A percentile compares a stretch with the other conserved stretches of the same genome.
These are phyloP conservation scores for Fusarium nelsonii DNA, from an alignment of 2,329 filamentous ascomycete species.

Conservation along the genomic window DNA sequence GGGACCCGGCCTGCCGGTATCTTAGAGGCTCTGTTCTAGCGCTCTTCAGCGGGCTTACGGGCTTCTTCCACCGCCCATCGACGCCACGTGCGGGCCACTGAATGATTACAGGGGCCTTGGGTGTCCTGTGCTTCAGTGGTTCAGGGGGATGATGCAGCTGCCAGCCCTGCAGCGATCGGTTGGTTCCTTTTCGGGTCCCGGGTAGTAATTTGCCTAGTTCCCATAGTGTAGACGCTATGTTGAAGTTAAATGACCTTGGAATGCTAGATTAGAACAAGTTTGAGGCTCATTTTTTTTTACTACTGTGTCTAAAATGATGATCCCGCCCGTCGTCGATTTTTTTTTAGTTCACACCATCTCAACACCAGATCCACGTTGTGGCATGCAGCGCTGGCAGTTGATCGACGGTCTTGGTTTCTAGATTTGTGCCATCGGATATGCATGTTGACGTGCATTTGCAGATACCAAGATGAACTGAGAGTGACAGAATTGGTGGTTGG, in stretches of 20 bases:
- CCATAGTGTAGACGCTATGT: slow-evolving; percentile 17
- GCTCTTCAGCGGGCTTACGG: slow-evolving; percentile 20
- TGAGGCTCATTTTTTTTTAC: slow-evolving; percentile 13
- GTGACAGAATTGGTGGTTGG: not conserved
- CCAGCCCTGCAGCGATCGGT: slow-evolving; percentile 43
- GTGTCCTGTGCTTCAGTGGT: slow-evolving; percentile 37
- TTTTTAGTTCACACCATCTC: slow-evolving; percentile 20
- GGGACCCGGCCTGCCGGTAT: slow-evolving; percentile 30
- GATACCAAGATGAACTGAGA: slow-evolving; percentile 7
- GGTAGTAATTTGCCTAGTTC: slow-evolving; percentile 9
- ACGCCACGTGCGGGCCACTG: slow-evolving; percentile 39
- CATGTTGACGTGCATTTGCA: slow-evolving; percentile 37
- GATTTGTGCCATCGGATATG: slow-evolving; percentile 18
- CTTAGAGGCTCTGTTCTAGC: slow-evolving; percentile 22
- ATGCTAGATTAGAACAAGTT: not conserved
- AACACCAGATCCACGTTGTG: slow-evolving; percentile 11
- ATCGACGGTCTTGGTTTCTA: slow-evolving; percentile 32
- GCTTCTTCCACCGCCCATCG: slow-evolving; percentile 26
- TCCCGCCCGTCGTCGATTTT: not conserved
- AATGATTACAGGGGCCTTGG: not conserved
- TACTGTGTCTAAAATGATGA: not conserved
- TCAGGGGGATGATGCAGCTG: slow-evolving; percentile 2
- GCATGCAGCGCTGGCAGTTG: slow-evolving; percentile 41
- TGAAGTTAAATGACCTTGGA: not conserved
- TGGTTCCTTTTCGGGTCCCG: slow-evolving; percentile 3